A percentile compares a stretch with the other conserved stretches of the same genome.
Conservation (phyloP, 2,329 filamentous ascomycete species). For the Huntiella moniliformis region DNA sequence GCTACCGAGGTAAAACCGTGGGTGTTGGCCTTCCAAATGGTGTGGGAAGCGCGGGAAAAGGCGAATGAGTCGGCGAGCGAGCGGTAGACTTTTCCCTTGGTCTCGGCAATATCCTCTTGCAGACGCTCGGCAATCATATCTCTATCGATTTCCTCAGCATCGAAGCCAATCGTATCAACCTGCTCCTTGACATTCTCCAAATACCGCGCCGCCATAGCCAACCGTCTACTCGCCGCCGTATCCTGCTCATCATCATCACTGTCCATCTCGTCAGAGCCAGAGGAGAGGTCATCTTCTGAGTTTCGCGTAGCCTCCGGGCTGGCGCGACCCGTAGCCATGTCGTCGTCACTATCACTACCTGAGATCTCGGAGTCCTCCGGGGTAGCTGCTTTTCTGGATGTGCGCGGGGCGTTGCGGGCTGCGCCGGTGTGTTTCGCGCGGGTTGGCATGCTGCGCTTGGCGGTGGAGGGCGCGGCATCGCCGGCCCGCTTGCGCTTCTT, state of each 20-base stretch:
- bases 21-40: conserved; percentile 62
- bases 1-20: conserved; percentile 64
- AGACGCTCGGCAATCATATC: conserved; percentile 82
- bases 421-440: conserved; percentile 3
- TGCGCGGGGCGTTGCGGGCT: neutral
- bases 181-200: conserved; percentile 76
- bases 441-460: conserved; percentile 10
- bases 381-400: conserved; percentile 6
- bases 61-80: conserved; percentile 56
- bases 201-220: conserved; percentile 80
- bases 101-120: conserved; percentile 80
- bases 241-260: conserved; percentile 55
- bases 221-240: conserved; percentile 71
- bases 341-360: conserved; percentile 55
- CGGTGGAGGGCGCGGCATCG: conserved; percentile 24
- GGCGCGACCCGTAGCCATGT: neutral
- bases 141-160: conserved; percentile 81
- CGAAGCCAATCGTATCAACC: conserved; percentile 60
- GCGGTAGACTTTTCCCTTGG: conserved; percentile 76
- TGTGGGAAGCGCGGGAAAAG: conserved; percentile 47
- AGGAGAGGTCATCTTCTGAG: conserved; percentile 32
- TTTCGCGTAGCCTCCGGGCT: neutral
- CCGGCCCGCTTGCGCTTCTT: conserved; percentile 70
- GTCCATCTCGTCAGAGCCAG: conserved; percentile 26
- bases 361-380: conserved; percentile 62